Base-by-base conservation (phyloP, 176 grass and related monocot species). In the Zoysia japonica region DNA sequence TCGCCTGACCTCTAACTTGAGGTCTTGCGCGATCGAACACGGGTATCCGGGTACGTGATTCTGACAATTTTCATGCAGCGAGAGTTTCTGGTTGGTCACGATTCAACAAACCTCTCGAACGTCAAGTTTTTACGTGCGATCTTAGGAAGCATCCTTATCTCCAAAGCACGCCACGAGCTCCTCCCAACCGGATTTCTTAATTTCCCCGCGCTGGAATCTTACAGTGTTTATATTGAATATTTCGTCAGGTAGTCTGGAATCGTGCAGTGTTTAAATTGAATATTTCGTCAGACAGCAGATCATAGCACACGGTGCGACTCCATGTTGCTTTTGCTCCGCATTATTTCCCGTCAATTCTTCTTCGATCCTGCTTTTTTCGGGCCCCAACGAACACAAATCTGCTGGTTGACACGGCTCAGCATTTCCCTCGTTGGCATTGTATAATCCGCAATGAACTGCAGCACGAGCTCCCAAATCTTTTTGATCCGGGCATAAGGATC, bases 351-450 rank as follows among this genome's bases (percentile, higher is more conserved):
- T 68, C 53, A 20, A 81, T 28, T 28, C 28, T 63, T 45, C 59
- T 61, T 13, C n/a, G 41, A 81, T 66, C 43, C 20, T 71, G 10
- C 50, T 43, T 46, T 46, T 28, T 28, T 28, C 28, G 28, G 28
- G 28, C 2, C 3, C 59, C 48, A 85, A 81, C 77, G 71, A 85
- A 81, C 87, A 61, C 71, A 59, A 11, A 19, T 55, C 7, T 74
- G 76, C 42, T 37, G 78, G 14, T 77, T 77, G 82, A 71, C 72
- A 60, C 38, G 57, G 57, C 2, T 13, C 9, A 19, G 76, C 76
- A 67, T 74, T 80, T 67, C 82, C 57, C 82, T 85, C 77, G 82
- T 85, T 85, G 5, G 28, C 71, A 89, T 76, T 77, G 59, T 61
- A 61, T 61, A 61, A 61, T 61, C n/a, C 28, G 28, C 28, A 28